Conservation (phyloP, 1,139 yeast genomes). For the Lizanozyma gosingica region DNA sequence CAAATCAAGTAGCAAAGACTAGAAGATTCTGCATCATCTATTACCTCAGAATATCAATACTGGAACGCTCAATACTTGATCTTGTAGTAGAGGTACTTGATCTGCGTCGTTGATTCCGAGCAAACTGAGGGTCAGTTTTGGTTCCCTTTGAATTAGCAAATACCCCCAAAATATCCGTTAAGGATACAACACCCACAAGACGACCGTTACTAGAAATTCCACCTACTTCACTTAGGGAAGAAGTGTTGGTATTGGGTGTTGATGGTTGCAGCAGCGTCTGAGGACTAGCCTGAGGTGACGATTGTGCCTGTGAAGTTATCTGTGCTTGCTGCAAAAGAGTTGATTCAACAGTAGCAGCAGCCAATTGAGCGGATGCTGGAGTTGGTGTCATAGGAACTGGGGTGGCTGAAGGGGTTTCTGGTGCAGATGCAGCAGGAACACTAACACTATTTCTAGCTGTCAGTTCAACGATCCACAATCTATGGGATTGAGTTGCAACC, state of each 20-base stretch:
- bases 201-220: not conserved
- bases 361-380: constrained; percentile 10
- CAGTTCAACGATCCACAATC: constrained; percentile 86
- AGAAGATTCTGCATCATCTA: too few relatives aligned
- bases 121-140: constrained; percentile 69
- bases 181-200: constrained; percentile 79
- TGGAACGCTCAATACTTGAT: constrained; percentile 20
- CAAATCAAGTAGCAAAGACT: too few relatives aligned
- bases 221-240: not conserved
- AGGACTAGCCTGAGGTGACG: constrained; percentile 2
- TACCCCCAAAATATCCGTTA: constrained; percentile 79
- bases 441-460: not conserved
- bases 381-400: constrained; percentile 7
- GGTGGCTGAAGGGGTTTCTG: constrained; percentile 13
- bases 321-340: constrained; percentile 1
- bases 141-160: constrained; percentile 65
- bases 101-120: constrained; percentile 82
- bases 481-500: constrained; percentile 90
- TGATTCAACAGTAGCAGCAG: constrained; percentile 16
- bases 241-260: not conserved
- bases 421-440: constrained; percentile 7
- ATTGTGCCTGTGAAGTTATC: constrained; percentile 4
- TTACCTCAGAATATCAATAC: not conserved
- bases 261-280: not conserved
- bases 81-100: constrained; percentile 43